Evolutionary conservation across 352 stramenopile species (phyloP).

Genomic region (Globisporangium parvum): DNA sequence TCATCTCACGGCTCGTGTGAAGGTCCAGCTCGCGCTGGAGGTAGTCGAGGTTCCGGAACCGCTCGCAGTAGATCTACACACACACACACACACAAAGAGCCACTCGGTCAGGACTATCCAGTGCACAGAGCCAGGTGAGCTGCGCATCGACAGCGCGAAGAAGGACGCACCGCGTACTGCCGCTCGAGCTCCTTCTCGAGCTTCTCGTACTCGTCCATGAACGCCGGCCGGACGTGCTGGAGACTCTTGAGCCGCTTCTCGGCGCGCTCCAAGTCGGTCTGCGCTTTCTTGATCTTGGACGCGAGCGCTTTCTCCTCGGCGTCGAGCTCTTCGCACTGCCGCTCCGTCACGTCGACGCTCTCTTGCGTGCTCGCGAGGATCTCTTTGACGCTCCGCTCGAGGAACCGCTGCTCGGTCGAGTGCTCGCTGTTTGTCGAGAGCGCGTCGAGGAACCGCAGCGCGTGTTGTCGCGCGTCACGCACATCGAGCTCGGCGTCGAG

Average conservation of each 20-base stretch:
- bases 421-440: constrained; percentile 82
- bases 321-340: constrained; percentile 88
- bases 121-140: background rate
- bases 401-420: constrained; percentile 80
- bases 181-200: constrained; percentile 94
- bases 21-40: constrained; percentile 91
- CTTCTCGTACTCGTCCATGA: constrained; percentile 98
- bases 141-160: no score
- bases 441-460: constrained; percentile 91
- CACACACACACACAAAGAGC: no score
- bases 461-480: constrained; percentile 66
- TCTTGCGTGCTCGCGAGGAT: constrained; percentile 75
- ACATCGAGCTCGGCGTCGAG: constrained; percentile 90
- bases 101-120: background rate
- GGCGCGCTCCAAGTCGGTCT: constrained; percentile 93
- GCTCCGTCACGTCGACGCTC: constrained; percentile 82
- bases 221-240: constrained; percentile 91
- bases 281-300: constrained; percentile 93
- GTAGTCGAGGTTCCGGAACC: constrained; percentile 96
- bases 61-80: constrained; percentile 88
- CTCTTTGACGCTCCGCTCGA: constrained; percentile 83
- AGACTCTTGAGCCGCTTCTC: constrained; percentile 92
- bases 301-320: constrained; percentile 88
- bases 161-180: constrained; percentile 89
- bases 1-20: constrained; percentile 82